Conservation (phyloP, 2,329 filamentous ascomycete genomes). For the Nannizziopsis barbatae region DNA sequence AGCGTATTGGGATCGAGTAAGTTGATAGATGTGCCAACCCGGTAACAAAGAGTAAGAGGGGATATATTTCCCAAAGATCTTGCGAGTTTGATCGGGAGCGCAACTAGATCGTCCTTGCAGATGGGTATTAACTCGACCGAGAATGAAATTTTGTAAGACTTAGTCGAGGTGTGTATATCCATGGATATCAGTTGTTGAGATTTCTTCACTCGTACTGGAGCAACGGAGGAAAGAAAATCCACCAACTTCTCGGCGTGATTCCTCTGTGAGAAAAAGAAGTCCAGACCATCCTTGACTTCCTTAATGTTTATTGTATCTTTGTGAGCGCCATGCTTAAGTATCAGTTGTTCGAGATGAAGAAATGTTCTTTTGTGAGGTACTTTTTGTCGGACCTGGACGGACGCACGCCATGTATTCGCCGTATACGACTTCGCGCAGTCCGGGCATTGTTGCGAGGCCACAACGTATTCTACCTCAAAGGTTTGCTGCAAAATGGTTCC, state of each 20-base stretch:
- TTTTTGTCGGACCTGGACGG: constrained; percentile 92
- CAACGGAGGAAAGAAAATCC: constrained; percentile 75
- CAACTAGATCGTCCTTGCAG: constrained; percentile 96
- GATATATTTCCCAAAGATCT: constrained; percentile 80
- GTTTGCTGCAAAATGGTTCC: constrained; percentile 73
- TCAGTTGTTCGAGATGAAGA: constrained; percentile 79
- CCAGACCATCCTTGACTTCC: constrained; percentile 87
- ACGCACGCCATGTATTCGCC: constrained; percentile 87
- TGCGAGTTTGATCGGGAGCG: constrained; percentile 77
- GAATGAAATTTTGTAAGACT: constrained; percentile 90
- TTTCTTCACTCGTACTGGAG: constrained; percentile 67
- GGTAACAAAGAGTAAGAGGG: constrained; percentile 73
- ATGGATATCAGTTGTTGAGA: constrained; percentile 89
- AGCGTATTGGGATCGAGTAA: constrained; percentile 83
- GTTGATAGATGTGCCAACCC: constrained; percentile 80
- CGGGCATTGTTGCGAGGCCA: constrained; percentile 84
- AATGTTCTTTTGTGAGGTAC: constrained; percentile 89
- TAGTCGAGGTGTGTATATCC: constrained; percentile 80
- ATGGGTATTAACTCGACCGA: constrained; percentile 84
- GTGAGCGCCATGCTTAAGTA: constrained; percentile 86
- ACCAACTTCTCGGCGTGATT: constrained; percentile 90
- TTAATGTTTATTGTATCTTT: constrained; percentile 96
- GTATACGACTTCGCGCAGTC: constrained; percentile 95
- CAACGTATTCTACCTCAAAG: constrained; percentile 87
- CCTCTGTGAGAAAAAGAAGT: constrained; percentile 83